Base-by-base conservation (phyloP, 805 yeast species). In the Millerago galiae region DNA sequence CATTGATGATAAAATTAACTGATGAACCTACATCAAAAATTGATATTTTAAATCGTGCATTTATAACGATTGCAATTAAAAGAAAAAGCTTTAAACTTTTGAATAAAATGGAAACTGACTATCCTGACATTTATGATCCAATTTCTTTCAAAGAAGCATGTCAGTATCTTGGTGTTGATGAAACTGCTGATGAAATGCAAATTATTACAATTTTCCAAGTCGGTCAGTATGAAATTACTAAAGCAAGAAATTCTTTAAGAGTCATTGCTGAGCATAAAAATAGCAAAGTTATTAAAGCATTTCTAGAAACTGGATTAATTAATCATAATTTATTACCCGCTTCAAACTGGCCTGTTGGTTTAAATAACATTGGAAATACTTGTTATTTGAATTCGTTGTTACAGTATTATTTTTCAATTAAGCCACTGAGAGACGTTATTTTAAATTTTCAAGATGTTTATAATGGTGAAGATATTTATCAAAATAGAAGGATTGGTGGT, bases 321-420 rank as follows among this genome's bases (percentile, higher is more conserved):
- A 86, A 83, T 56, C 73, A 79, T 5, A 63, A 72, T 9, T 60
- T 73, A 2, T 60, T 84, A 15, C 81, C 89, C 0, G 74, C 78
- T 0, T 80, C 75, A 13, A 73, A 76, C 38, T 81, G 91, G 77
- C 99, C 99, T 0, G 86, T 88, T 4, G 99, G 99, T 0, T 70
- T 93, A 56, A 86, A 83, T 61, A 93, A 93, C 58, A 90, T 89
- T 48, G 99, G 99, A 18, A 93, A 93, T 59, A 91, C 99, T 0
- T 93, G 99, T 62, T 90, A 90, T 53, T 68, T 93, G 60, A 91
- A 93, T 59, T 91, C 98, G 0, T 68, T 93, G 38, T 65, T 91
- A 34, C 99, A 91, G 58, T 91, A 83, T 56, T 91, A 88, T 60
- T 93, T 89, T 65, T 83, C 88, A 7, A 77, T 93, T 35, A 76